Conservation (phyloP, 352 stramenopile genomes). For the Phytophthora idaei region DNA sequence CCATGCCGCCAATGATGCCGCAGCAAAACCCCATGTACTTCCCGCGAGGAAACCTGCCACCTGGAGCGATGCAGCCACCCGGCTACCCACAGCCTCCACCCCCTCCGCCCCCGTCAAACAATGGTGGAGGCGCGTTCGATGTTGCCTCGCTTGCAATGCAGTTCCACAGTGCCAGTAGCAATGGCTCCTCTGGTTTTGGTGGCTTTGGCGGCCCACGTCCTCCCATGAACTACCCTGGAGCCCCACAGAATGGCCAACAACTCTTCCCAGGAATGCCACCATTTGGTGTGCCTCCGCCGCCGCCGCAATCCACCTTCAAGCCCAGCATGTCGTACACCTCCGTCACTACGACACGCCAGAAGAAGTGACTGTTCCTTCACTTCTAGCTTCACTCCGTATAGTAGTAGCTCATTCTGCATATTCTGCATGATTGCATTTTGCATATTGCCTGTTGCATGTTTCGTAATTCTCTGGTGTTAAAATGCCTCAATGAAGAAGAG, state of each 20-base stretch:
- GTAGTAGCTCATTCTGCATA: slow-evolving; percentile 32
- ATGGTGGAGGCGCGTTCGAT: slow-evolving; percentile 43
- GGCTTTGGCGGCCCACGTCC: slow-evolving; percentile 38
- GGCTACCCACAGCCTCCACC: slow-evolving; percentile 39
- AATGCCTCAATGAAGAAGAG: slow-evolving; percentile 33
- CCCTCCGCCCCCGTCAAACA: slow-evolving; percentile 27
- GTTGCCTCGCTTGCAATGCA: slow-evolving; percentile 81
- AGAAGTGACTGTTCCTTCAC: slow-evolving; percentile 49
- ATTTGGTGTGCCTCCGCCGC: slow-evolving; percentile 41
- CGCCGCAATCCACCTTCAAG: slow-evolving; percentile 64
- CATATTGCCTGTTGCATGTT: slow-evolving; percentile 25
- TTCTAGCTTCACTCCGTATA: slow-evolving; percentile 32
- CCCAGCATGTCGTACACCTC: slow-evolving; percentile 83
- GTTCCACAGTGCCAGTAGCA: slow-evolving; percentile 57
- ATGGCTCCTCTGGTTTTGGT: slow-evolving; percentile 43
- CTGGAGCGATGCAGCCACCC: slow-evolving; percentile 25
- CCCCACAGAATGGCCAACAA: slow-evolving; percentile 27
- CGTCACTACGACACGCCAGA: slow-evolving; percentile 64
- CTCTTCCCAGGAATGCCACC: slow-evolving; percentile 41
- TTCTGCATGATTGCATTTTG: slow-evolving; percentile 17
- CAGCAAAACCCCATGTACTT: slow-evolving; percentile 42
- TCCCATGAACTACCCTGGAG: slow-evolving; percentile 31
- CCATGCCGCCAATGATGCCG: slow-evolving; percentile 33
- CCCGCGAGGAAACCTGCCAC: slow-evolving; percentile 32
- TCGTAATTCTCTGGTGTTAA: slow-evolving; percentile 28